Percentiles rank a stretch among this genome's conserved stretches.
phyloP scores from a whole-genome alignment of 495 filamentous ascomycete species.

The Talaromyces liani region DNA sequence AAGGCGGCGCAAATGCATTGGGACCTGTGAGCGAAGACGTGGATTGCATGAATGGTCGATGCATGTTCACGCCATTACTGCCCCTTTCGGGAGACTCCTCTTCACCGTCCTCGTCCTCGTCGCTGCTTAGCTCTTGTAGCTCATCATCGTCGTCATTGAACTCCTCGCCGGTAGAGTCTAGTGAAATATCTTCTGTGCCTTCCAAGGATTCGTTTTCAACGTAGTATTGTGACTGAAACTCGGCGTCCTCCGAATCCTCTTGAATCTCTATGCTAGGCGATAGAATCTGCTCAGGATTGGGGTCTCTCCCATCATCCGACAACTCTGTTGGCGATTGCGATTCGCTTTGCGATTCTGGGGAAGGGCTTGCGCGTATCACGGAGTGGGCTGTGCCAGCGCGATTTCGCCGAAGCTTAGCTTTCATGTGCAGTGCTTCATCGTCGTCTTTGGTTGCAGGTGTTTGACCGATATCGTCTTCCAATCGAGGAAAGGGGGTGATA shows the following conservation, averaged over 20 bases:
- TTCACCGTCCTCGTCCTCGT: slow-evolving; percentile 4
- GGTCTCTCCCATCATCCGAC: neutral
- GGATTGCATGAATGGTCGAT: slow-evolving; percentile 36
- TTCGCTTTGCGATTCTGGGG: neutral
- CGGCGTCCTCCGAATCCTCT: slow-evolving; percentile 26
- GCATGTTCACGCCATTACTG: slow-evolving; percentile 25
- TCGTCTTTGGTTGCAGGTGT: neutral
- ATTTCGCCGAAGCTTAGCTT: neutral
- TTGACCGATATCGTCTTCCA: slow-evolving; percentile 2
- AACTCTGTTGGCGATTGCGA: neutral
- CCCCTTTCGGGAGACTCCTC: neutral
- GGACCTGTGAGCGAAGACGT: slow-evolving; percentile 35
- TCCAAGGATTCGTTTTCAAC: slow-evolving; percentile 34
- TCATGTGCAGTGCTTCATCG: slow-evolving; percentile 6
- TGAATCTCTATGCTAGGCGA: slow-evolving; percentile 4
- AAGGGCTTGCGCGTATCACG: neutral
- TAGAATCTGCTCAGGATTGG: neutral
- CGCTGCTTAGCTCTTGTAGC: neutral
- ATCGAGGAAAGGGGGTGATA: slow-evolving; percentile 5
- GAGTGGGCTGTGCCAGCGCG: slow-evolving; percentile 1
- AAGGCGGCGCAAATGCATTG: slow-evolving; percentile 72
- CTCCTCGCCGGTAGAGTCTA: slow-evolving; percentile 9
- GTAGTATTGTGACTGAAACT: slow-evolving; percentile 42
- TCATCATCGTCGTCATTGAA: slow-evolving; percentile 10
- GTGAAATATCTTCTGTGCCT: slow-evolving; percentile 6